Conservation (phyloP, 2,329 filamentous ascomycete genomes). For the Penicillium sp. region DNA sequence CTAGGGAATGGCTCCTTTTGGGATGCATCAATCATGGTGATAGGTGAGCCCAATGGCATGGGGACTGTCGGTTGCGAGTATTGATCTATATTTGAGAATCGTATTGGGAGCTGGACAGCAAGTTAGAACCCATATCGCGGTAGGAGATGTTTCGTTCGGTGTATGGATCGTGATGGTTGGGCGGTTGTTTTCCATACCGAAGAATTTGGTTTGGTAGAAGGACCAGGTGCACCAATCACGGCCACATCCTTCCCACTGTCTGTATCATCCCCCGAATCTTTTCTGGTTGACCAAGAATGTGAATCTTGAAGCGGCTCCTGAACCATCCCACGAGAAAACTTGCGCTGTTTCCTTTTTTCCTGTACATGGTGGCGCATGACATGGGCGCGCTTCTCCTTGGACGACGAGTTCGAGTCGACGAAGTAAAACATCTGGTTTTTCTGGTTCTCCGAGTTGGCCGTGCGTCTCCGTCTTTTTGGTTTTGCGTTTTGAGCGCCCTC, state of each 20-base stretch:
- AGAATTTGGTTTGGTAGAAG: conserved; percentile 7
- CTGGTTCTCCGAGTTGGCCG: conserved; percentile 19
- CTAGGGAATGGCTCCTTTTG: conserved; percentile 32
- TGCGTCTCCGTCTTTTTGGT: conserved; percentile 26
- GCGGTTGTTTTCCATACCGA: conserved; percentile 17
- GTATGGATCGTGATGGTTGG: background rate
- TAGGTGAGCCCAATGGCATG: conserved; percentile 18
- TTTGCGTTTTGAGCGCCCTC: conserved; percentile 16
- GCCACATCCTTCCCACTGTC: conserved; percentile 2
- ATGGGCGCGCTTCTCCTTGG: conserved; percentile 41
- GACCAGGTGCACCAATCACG: background rate
- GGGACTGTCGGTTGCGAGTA: conserved; percentile 5
- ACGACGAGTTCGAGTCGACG: conserved; percentile 39
- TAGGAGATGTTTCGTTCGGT: background rate
- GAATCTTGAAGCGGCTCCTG: conserved; percentile 7
- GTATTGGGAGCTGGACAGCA: conserved; percentile 13
- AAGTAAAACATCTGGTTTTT: conserved; percentile 39
- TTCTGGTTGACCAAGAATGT: conserved; percentile 2
- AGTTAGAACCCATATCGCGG: conserved; percentile 1
- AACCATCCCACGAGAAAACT: conserved; percentile 18
- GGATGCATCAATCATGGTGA: conserved; percentile 26
- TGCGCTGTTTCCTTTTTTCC: conserved; percentile 35
- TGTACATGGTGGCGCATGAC: conserved; percentile 45
- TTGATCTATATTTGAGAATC: conserved; percentile 11
- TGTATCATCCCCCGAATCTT: conserved; percentile 7